These are phyloP conservation scores for Boletus calvinii DNA, from an alignment of 1,284 basidiomycete species.

Conservation along the genomic window DNA sequence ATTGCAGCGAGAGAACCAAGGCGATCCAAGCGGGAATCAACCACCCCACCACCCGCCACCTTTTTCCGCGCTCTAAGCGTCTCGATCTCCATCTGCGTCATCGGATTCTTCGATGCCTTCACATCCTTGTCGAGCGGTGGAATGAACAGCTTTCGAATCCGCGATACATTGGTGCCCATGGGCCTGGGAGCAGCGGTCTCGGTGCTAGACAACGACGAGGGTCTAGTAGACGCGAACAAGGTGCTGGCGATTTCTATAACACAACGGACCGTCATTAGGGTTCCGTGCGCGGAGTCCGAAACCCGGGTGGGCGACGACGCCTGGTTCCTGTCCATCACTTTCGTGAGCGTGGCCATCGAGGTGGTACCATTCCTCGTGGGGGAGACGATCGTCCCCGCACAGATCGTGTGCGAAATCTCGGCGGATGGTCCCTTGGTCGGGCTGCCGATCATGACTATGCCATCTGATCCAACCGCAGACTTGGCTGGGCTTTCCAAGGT, in stretches of 20 bases:
- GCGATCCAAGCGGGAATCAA: background rate
- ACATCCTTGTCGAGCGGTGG: background rate
- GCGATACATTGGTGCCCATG: background rate
- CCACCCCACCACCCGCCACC: background rate
- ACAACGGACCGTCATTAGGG: background rate
- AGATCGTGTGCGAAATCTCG: background rate
- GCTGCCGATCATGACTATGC: background rate
- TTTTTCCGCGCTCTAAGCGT: background rate
- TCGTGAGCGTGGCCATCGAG: background rate
- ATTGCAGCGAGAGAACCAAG: background rate
- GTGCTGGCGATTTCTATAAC: background rate
- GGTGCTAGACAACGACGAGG: background rate
- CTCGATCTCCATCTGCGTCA: background rate
- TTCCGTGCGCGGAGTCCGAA: background rate
- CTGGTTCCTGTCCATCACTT: background rate
- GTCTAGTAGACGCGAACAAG: background rate
- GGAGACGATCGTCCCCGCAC: background rate
- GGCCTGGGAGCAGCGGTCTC: background rate
- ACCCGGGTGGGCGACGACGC: background rate
- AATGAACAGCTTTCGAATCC: background rate
- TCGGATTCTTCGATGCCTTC: background rate
- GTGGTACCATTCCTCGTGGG: background rate
- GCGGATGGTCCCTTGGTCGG: background rate
- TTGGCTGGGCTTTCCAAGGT: background rate
- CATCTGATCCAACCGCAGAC: background rate